These are phyloP conservation scores for Lineolata rhizophorae DNA, from an alignment of 495 filamentous ascomycete genomes.

Conservation along the genomic window DNA sequence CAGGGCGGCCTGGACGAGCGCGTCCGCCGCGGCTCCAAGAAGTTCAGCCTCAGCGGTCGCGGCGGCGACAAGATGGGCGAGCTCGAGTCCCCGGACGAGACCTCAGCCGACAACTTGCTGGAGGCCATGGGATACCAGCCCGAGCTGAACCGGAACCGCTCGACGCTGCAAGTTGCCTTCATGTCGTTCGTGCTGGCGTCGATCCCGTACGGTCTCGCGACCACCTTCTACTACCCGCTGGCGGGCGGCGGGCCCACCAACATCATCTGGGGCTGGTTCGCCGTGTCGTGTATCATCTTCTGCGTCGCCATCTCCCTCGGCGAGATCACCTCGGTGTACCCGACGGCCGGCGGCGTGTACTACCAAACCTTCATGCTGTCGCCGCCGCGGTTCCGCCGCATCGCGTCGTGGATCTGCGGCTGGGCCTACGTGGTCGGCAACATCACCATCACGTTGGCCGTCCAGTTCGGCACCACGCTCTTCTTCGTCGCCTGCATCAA, in stretches of 20 bases:
- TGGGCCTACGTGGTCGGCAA: conserved; percentile 49
- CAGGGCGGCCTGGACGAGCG: too few species aligned
- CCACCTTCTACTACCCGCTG: conserved; percentile 12
- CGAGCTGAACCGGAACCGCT: conserved; percentile 27
- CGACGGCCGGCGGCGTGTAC: conserved; percentile 31
- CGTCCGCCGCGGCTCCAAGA: too few species aligned
- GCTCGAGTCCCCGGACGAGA: too few species aligned
- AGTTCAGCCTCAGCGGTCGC: too few species aligned
- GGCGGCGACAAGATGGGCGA: too few species aligned
- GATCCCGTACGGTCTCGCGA: conserved; percentile 13
- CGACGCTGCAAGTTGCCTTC: conserved; percentile 32
- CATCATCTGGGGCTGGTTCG: conserved; percentile 42
- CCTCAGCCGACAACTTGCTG: too few species aligned
- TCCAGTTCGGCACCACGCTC: conserved; percentile 41
- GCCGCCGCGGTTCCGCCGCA: conserved; percentile 30
- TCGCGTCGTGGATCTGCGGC: conserved; percentile 41
- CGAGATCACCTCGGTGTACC: conserved; percentile 34
- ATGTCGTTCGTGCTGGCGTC: conserved; percentile 29
- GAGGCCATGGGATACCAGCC: conserved; percentile 29
- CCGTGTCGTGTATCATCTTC: conserved; percentile 27
- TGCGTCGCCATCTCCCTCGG: conserved; percentile 33
- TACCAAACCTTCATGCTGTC: conserved; percentile 36
- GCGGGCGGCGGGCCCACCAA: conserved; percentile 26
- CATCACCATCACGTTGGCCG: conserved; percentile 45
- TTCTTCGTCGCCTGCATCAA: conserved; percentile 31